Evolutionary conservation across 805 yeast species (phyloP), one percentile per base, ranked within the genome.

Genomic region (Candida glaebosa): DNA sequence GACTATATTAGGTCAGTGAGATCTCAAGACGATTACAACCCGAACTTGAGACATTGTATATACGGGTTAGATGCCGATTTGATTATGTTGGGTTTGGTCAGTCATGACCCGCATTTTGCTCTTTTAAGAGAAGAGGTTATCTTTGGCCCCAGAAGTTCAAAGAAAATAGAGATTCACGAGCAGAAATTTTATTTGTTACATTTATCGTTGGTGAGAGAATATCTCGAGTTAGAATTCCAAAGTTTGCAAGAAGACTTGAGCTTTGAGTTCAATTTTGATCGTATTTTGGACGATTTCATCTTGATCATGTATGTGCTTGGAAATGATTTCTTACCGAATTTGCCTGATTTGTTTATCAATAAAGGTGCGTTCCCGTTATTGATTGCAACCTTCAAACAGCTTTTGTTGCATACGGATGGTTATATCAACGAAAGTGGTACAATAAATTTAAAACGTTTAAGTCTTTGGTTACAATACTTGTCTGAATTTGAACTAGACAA

Each of bases 331-430:
- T 75, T 93, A 57, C 99, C 99, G 18, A 87, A 93, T 59, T 76
- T 95, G 52, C 99, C 99, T 0, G 96, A 90, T 62, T 73, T 93
- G 52, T 90, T 87, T 60, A 76, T 93, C 50, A 90, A 89, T 58
- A 93, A 90, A 53, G 98, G 97, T 52, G 99, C 98, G 0, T 86
- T 93, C 69, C 96, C 98, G n/a, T 76, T 89, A 22, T 73, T 93
- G 54, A 72, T 93, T 51, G 87, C 83, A 47, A 84, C 96, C 12
- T 93, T 93, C 68, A 93, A 90, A 60, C 81, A 80, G 54, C 80
- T 90, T 19, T 70, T 93, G 57, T 73, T 76, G 50, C 76, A 75
- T 47, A 65, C 79, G 42, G 95, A 86, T 58, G 96, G 95, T 4
- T 93, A 93, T 54, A 71, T 93, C 45, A 87, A 87, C 53, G 86